Conservation (phyloP, 768 basidiomycete genomes). For the Tricholoma bakamatsutake region DNA sequence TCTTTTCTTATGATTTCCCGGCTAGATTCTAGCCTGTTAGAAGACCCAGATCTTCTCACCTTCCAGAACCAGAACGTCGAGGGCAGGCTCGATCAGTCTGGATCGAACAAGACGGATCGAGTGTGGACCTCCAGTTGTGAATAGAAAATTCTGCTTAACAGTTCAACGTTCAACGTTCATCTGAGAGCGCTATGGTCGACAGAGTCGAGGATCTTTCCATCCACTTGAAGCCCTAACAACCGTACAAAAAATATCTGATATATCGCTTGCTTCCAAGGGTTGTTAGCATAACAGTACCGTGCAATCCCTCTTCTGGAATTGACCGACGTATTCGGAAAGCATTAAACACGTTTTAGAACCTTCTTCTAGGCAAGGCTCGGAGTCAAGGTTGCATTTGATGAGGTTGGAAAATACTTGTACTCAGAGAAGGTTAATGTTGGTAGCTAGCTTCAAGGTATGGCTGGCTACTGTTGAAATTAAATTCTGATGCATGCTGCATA, state of each 20-base stretch:
- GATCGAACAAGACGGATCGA: no score
- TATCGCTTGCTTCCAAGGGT: background rate
- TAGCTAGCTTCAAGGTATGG: no score
- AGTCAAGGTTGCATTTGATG: background rate
- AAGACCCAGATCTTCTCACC: no score
- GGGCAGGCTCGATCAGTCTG: no score
- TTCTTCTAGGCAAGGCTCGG: background rate
- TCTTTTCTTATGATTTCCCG: background rate
- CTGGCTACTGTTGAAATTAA: no score
- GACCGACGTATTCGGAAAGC: background rate
- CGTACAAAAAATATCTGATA: background rate
- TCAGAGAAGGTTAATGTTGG: background rate
- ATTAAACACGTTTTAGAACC: background rate
- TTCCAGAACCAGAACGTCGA: no score
- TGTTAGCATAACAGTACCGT: background rate
- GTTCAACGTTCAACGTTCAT: background rate
- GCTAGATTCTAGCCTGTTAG: background rate
- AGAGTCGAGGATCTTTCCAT: background rate
- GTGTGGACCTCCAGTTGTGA: no score
- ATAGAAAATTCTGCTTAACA: no score
- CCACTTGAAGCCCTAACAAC: background rate
- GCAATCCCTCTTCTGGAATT: background rate
- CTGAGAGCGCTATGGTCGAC: background rate
- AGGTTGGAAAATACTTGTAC: background rate
- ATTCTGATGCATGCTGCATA: no score